These are phyloP conservation scores for Ceratobasidium sp. DNA, from an alignment of 1,284 basidiomycete species.

Conservation along the genomic window DNA sequence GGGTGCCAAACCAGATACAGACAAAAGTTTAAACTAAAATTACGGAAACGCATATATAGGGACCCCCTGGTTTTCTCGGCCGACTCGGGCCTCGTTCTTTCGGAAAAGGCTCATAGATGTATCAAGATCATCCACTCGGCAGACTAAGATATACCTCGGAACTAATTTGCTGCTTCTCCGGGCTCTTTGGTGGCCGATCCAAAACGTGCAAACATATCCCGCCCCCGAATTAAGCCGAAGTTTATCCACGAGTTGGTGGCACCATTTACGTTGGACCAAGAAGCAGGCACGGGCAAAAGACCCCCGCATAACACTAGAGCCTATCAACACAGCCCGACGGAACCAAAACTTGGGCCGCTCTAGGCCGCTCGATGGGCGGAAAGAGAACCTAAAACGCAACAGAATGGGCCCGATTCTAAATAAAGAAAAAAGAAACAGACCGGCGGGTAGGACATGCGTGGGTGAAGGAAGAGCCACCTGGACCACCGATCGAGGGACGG, in stretches of 20 bases:
- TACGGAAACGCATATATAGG: not conserved
- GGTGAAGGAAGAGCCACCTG: not conserved
- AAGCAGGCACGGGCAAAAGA: not conserved
- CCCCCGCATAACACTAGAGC: not conserved
- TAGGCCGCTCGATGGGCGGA: too few species aligned
- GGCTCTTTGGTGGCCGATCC: too few species aligned
- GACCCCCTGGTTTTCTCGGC: not conserved
- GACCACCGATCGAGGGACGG: not conserved
- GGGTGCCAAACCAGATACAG: not conserved
- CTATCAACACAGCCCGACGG: not conserved
- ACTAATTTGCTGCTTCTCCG: too few species aligned
- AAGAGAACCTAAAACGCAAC: too few species aligned
- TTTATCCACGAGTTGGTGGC: not conserved
- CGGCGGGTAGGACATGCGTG: not conserved
- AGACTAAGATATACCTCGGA: not conserved
- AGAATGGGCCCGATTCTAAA: too few species aligned
- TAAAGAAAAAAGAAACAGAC: not conserved
- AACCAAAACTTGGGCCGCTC: too few species aligned
- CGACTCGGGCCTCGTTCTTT: not conserved
- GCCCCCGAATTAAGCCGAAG: not conserved
- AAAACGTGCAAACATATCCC: not conserved
- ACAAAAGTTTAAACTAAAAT: not conserved
- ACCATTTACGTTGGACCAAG: not conserved
- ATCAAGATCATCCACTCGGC: too few species aligned
- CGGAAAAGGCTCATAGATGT: too few species aligned